Conservation (phyloP, 371 early-diverging fungal genomes). For the Mortierella sp. region DNA sequence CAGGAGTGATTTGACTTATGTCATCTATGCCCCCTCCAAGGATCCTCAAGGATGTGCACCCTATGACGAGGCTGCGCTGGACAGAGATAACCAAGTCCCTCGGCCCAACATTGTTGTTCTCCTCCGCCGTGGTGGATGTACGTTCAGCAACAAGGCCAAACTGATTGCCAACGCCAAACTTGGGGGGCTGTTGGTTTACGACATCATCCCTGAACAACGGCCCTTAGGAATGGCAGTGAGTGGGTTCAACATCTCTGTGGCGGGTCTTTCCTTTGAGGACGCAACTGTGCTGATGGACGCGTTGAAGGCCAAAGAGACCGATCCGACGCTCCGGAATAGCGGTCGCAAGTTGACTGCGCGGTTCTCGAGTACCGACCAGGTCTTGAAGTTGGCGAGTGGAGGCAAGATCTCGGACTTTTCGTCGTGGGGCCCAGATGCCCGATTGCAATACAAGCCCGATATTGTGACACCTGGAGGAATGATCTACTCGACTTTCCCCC, state of each 20-base stretch:
- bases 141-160: constrained; percentile 62
- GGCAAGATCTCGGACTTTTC: constrained; percentile 68
- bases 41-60: constrained; percentile 25
- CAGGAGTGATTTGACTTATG: constrained; percentile 22
- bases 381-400: constrained; percentile 57
- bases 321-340: background rate
- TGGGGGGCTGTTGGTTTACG: constrained; percentile 46
- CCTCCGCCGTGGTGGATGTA: constrained; percentile 74
- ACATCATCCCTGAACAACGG: constrained; percentile 31
- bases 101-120: constrained; percentile 56
- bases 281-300: constrained; percentile 23
- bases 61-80: constrained; percentile 11
- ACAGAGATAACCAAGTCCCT: constrained; percentile 6
- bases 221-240: constrained; percentile 39
- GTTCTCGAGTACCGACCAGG: constrained; percentile 26
- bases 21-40: constrained; percentile 18
- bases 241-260: constrained; percentile 42
- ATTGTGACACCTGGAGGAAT: constrained; percentile 77
- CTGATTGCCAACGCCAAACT: constrained; percentile 64
- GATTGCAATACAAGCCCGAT: constrained; percentile 77
- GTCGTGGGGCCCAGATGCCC: constrained; percentile 80
- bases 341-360: constrained; percentile 32
- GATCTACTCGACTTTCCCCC: constrained; percentile 77
- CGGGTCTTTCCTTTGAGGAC: constrained; percentile 42
- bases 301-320: background rate